These are phyloP conservation scores for Thymus quinquecostatus DNA, from an alignment of 257 asterid genomes.

Conservation along the genomic window DNA sequence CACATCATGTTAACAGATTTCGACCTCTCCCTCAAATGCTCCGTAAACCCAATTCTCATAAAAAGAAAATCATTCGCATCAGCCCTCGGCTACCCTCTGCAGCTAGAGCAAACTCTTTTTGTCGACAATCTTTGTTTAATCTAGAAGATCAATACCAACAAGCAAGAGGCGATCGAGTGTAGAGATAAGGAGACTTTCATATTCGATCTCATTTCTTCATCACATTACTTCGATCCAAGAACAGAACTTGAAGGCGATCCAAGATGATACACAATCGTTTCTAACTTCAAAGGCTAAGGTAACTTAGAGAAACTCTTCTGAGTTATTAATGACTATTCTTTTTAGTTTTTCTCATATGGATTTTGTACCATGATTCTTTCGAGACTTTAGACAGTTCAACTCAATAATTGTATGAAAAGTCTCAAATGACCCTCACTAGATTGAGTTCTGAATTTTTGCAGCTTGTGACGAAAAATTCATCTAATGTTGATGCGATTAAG, in stretches of 20 bases:
- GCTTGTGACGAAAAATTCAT: conserved; percentile 42
- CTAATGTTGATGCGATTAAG: conserved; percentile 41
- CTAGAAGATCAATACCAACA: conserved; percentile 43
- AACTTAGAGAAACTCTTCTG: conserved; percentile 3
- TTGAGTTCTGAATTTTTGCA: conserved; percentile 49
- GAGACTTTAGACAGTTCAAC: conserved; percentile 42
- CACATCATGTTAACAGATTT: too few species aligned
- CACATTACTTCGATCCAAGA: conserved; percentile 32
- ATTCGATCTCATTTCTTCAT: conserved; percentile 39
- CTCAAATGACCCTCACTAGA: conserved; percentile 41
- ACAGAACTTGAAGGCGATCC: conserved; percentile 45
- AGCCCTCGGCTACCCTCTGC: too few species aligned
- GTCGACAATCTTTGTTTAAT: conserved; percentile 42
- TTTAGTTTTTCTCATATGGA: neutral
- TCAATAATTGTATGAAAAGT: conserved; percentile 42
- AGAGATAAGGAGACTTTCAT: conserved; percentile 48
- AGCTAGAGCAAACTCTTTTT: too few species aligned
- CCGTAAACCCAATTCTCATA: too few species aligned
- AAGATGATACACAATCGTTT: conserved; percentile 44
- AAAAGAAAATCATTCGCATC: too few species aligned
- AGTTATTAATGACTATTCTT: neutral
- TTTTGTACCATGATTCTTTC: conserved; percentile 16
- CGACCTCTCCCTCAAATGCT: too few species aligned
- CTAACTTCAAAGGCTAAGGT: conserved; percentile 52
- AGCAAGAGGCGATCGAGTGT: conserved; percentile 34